Evolutionary conservation across 345 rosid species (phyloP), one percentile per base, ranked within the genome.

Genomic region (Dipteronia sinensis): DNA sequence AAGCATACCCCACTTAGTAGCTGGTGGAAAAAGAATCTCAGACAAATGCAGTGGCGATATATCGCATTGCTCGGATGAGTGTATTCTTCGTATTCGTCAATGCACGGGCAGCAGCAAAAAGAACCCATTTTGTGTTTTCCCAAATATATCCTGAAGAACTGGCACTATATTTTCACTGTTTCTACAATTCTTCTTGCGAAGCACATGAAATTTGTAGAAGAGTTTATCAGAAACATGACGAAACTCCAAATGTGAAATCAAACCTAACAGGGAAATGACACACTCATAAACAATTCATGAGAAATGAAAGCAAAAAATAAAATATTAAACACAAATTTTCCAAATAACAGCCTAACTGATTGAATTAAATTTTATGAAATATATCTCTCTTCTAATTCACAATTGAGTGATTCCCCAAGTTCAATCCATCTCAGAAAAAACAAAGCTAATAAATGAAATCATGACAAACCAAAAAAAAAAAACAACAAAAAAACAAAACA

Each of bases 31-130:
- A 84, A 65, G 79, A 84, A 81, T 72, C 91, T 81, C 56, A 87
- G 74, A 83, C 89, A 87, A 47, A 83, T 67, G 81, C 94, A 90
- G 62, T 85, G 80, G 70, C 90, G 79, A 75, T 85, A 84, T n/a
- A 87, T 61, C 7, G 90, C 82, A 82, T 79, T 88, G 83, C 86
- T 78, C 2, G 89, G 82, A 74, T 77, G 79, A 44, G 81, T 70
- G 76, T 82, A 83, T 67, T 87, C 94, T 31, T 90, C 92, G 40
- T 76, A 46, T n/a, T 90, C 94, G 80, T 87, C 90, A n/a, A 79
- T 70, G 40, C 90, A 77, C 10, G 85, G 83, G 46, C 93, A 90
- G 87, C 91, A 88, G 86, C 89, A 90, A 67, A 87, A 77, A 34
- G 86, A 83, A 74, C 89, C 88, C 94, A 88, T 90, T 9, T 55